Evolutionary conservation across 202 grass and related monocot species (phyloP).

Genomic region (Saccharum hybrid): DNA sequence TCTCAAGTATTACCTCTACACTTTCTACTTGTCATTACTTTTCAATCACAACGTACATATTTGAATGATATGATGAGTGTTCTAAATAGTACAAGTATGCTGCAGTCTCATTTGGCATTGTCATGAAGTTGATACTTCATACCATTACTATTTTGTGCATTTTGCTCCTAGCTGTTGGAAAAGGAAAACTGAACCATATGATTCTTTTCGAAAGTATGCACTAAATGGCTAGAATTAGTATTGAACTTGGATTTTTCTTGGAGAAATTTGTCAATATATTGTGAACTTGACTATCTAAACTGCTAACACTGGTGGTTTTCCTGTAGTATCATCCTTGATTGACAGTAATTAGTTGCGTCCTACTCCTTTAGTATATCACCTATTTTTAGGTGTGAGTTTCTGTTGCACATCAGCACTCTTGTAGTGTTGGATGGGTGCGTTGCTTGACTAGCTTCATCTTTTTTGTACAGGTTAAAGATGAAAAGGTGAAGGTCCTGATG

Average conservation of each 20-base stretch:
- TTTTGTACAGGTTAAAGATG: slow-evolving; percentile 79
- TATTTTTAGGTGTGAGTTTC: background rate
- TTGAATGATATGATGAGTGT: slow-evolving; percentile 9
- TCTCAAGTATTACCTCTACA: slow-evolving; percentile 64
- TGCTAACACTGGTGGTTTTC: background rate
- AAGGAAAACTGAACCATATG: slow-evolving; percentile 17
- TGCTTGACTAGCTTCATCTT: slow-evolving; percentile 22
- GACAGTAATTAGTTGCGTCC: slow-evolving; percentile 4
- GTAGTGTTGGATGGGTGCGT: slow-evolving; percentile 6
- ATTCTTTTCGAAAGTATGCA: slow-evolving; percentile 29
- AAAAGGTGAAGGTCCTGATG: slow-evolving; percentile 86
- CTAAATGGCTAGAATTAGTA: slow-evolving; percentile 14
- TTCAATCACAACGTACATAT: slow-evolving; percentile 28
- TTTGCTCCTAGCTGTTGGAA: slow-evolving; percentile 31
- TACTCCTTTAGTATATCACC: background rate
- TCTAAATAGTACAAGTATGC: background rate
- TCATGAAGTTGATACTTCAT: background rate
- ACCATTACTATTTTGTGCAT: slow-evolving; percentile 11
- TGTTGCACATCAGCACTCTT: slow-evolving; percentile 9
- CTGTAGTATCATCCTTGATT: slow-evolving; percentile 24
- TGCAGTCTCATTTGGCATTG: slow-evolving; percentile 24
- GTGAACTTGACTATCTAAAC: background rate
- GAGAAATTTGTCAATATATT: background rate
- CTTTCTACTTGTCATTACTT: slow-evolving; percentile 35
- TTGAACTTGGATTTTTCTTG: slow-evolving; percentile 8